Percentiles rank a stretch among this genome's conserved stretches.
These are phyloP conservation scores for Fragosphaeria purpurea DNA, from an alignment of 2,329 filamentous ascomycete species.

Conservation along the genomic window DNA sequence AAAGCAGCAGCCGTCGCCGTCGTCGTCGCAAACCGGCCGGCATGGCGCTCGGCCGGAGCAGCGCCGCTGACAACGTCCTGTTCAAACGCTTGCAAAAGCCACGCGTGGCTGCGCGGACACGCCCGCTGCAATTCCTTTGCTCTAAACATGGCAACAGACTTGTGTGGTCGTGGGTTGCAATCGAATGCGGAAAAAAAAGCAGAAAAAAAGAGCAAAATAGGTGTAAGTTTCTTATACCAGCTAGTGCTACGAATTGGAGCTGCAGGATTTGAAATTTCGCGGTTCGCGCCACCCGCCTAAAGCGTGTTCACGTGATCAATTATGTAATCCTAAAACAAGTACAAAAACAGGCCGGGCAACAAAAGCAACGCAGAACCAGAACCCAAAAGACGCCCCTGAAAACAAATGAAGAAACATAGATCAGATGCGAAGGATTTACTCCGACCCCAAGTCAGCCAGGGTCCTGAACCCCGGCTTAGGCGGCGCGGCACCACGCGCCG, in stretches of 20 bases:
- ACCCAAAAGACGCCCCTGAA: too few relatives aligned
- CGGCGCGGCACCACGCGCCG: slow-evolving; percentile 16
- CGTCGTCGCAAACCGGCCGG: too few relatives aligned
- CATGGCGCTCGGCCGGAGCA: not conserved
- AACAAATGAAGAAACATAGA: not conserved
- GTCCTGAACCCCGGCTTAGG: slow-evolving; percentile 37
- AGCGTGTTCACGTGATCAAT: not conserved
- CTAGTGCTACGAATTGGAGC: slow-evolving; percentile 9
- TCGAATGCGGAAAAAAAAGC: not conserved
- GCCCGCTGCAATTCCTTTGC: slow-evolving; percentile 11
- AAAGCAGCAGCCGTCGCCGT: too few relatives aligned
- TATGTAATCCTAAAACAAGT: not conserved
- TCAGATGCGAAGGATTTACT: slow-evolving; percentile 5
- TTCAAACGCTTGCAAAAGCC: slow-evolving; percentile 13
- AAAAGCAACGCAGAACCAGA: too few relatives aligned
- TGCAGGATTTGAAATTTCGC: slow-evolving; percentile 13
- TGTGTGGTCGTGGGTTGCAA: not conserved
- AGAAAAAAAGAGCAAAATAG: not conserved
- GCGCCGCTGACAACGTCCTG: not conserved
- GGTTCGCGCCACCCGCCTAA: not conserved
- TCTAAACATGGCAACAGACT: slow-evolving; percentile 9
- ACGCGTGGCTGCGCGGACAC: slow-evolving; percentile 14
- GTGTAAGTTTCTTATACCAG: not conserved
- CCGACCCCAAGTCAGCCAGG: slow-evolving; percentile 39
- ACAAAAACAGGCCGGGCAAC: not conserved